phyloP scores from a whole-genome alignment of 2,329 filamentous ascomycete species.

The Aureobasidium lini region DNA sequence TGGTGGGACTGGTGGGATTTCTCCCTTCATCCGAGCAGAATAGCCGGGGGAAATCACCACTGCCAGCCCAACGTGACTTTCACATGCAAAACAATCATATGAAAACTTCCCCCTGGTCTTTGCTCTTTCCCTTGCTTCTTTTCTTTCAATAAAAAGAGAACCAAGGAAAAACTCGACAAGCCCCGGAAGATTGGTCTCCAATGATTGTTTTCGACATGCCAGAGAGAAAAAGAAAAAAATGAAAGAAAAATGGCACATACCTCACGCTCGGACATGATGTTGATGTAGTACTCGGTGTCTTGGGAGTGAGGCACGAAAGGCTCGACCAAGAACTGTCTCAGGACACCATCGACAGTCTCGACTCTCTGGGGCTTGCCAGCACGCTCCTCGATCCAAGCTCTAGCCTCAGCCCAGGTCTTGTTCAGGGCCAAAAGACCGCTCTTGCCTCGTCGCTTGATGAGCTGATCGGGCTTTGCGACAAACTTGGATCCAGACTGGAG shows the following conservation, averaged over 20 bases:
- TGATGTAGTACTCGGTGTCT: slow-evolving; percentile 98
- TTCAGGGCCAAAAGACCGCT: slow-evolving; percentile 92
- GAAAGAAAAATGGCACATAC: slow-evolving; percentile 54
- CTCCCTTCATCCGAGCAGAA: slow-evolving; percentile 17
- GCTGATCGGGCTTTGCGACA: slow-evolving; percentile 97
- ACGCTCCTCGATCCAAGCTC: slow-evolving; percentile 85
- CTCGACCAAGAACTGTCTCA: slow-evolving; percentile 96
- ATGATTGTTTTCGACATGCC: neutral
- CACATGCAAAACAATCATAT: slow-evolving; percentile 12
- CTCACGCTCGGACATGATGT: slow-evolving; percentile 99
- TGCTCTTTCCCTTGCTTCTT: slow-evolving; percentile 6
- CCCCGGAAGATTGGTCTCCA: neutral
- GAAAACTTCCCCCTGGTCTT: neutral
- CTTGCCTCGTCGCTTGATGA: slow-evolving; percentile 99
- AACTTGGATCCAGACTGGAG: slow-evolving; percentile 78
- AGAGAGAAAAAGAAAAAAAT: slow-evolving; percentile 12
- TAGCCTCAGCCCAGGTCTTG: slow-evolving; percentile 92
- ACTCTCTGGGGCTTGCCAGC: slow-evolving; percentile 90
- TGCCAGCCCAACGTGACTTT: slow-evolving; percentile 11
- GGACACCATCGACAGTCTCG: slow-evolving; percentile 78
- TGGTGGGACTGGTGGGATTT: slow-evolving; percentile 15
- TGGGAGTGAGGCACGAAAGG: slow-evolving; percentile 94
- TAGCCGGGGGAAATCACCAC: slow-evolving; percentile 14
- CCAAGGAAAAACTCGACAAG: slow-evolving; percentile 9
- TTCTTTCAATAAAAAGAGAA: slow-evolving; percentile 9